A percentile compares a stretch with the other conserved stretches of the same genome.
phyloP scores from a whole-genome alignment of 176 grass and related monocot species.

The Cenchrus americanus region DNA sequence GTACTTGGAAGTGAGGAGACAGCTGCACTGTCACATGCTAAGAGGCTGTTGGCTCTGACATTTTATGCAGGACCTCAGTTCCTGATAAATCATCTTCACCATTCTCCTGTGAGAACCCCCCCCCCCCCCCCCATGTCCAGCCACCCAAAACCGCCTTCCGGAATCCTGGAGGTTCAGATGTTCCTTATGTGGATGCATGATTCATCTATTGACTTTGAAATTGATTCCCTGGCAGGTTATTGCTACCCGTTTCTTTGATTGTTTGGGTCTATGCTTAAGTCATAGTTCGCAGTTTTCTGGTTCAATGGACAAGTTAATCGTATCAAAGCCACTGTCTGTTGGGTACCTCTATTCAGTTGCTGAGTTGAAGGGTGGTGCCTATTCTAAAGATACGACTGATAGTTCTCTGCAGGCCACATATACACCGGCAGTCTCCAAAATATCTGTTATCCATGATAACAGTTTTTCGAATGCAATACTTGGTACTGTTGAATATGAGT shows the following conservation, averaged over 20 bases:
- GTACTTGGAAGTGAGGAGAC: constrained; percentile 84
- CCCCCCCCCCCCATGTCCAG: neutral
- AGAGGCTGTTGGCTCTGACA: constrained; percentile 76
- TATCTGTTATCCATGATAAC: constrained; percentile 66
- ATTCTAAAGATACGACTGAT: constrained; percentile 50
- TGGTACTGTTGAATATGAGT: constrained; percentile 50
- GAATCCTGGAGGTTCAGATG: constrained; percentile 23
- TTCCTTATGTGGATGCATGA: constrained; percentile 31
- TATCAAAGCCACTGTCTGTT: constrained; percentile 78
- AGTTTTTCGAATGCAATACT: constrained; percentile 40
- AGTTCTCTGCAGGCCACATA: constrained; percentile 37
- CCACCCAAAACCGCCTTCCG: neutral
- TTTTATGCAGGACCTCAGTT: constrained; percentile 89
- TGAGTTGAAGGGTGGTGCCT: constrained; percentile 72
- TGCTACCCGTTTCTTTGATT: constrained; percentile 75
- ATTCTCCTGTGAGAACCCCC: constrained; percentile 56
- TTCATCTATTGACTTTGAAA: constrained; percentile 40
- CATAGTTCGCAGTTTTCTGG: constrained; percentile 83
- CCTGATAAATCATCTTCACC: constrained; percentile 76
- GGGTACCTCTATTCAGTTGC: constrained; percentile 90
- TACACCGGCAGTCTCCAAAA: constrained; percentile 51
- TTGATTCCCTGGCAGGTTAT: constrained; percentile 59
- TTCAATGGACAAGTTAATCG: constrained; percentile 84
- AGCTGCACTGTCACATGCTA: constrained; percentile 78
- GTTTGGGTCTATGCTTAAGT: constrained; percentile 72